Evolutionary conservation across 1,284 basidiomycete genomes (phyloP).

Genomic region (Ustilago cynodontis): DNA sequence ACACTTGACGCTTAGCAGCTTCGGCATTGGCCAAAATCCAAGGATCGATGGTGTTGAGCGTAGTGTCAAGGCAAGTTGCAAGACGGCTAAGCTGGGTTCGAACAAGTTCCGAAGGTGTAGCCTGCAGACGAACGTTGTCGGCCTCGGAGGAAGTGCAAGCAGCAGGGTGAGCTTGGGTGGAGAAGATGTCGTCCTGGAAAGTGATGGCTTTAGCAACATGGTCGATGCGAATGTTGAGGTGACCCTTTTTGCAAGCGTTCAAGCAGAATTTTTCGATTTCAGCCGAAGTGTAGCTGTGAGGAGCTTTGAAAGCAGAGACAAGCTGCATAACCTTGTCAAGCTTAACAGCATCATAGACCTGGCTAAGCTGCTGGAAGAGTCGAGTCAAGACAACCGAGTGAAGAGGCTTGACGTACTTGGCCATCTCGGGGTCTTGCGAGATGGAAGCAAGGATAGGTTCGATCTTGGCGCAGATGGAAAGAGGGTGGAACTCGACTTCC

Average conservation of each 20-base stretch:
- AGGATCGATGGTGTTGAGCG: constrained; percentile 65
- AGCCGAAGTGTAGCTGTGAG: constrained; percentile 64
- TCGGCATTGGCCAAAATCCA: constrained; percentile 52
- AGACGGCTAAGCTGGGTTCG: constrained; percentile 68
- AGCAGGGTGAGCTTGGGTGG: constrained; percentile 63
- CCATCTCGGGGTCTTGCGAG: constrained; percentile 66
- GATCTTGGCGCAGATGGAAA: constrained; percentile 85
- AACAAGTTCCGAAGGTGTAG: constrained; percentile 67
- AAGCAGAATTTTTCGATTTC: constrained; percentile 80
- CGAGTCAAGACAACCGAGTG: constrained; percentile 92
- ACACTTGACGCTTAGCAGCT: constrained; percentile 57
- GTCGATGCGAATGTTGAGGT: constrained; percentile 88
- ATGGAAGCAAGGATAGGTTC: constrained; percentile 80
- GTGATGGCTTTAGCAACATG: constrained; percentile 87
- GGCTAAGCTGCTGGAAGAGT: constrained; percentile 91
- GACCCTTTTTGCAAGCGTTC: constrained; percentile 88
- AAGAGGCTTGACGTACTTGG: constrained; percentile 84
- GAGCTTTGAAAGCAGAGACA: constrained; percentile 67
- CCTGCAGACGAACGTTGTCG: constrained; percentile 64
- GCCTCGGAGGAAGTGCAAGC: constrained; percentile 54
- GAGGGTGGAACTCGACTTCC: constrained; percentile 94
- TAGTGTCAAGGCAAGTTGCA: constrained; percentile 65
- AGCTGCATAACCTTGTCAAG: constrained; percentile 67
- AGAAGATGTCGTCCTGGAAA: constrained; percentile 80
- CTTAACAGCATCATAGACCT: constrained; percentile 92